phyloP scores from a whole-genome alignment of 495 filamentous ascomycete species.

The Cairneyella variabilis region DNA sequence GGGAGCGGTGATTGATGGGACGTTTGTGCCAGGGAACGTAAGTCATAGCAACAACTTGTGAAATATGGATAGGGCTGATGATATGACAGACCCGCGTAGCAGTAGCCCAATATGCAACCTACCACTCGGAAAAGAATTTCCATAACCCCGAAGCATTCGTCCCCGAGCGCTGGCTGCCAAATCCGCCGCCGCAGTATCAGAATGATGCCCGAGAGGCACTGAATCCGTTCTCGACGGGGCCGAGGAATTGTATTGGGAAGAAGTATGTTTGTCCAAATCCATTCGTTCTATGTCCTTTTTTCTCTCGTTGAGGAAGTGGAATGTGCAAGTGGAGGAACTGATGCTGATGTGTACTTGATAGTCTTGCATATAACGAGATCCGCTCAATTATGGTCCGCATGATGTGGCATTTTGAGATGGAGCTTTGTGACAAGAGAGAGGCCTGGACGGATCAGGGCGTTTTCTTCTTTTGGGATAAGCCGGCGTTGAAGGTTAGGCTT shows the following conservation, averaged over 20 bases:
- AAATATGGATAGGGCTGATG: no score
- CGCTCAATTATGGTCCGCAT: conserved; percentile 46
- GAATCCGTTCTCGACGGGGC: conserved; percentile 56
- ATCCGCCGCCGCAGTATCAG: conserved; percentile 25
- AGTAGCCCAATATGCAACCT: not conserved
- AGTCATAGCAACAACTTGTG: no score
- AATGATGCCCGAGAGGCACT: conserved; percentile 42
- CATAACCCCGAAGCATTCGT: conserved; percentile 34
- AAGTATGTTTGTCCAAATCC: no score
- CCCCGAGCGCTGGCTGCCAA: conserved; percentile 33
- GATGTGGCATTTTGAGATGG: conserved; percentile 44
- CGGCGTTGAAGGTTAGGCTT: no score
- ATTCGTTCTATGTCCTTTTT: no score
- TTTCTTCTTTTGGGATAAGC: not conserved
- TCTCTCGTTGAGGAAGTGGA: no score
- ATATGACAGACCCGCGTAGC: no score
- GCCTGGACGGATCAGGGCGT: not conserved
- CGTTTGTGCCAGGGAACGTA: not conserved
- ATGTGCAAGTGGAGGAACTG: no score
- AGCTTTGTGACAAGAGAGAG: conserved; percentile 23
- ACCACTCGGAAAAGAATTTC: conserved; percentile 27
- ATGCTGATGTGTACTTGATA: conserved; percentile 23
- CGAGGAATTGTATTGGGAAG: conserved; percentile 56
- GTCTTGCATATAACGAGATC: conserved; percentile 50
- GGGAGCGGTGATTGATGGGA: not conserved